These are phyloP conservation scores for Raffaelea arxii DNA, from an alignment of 2,329 filamentous ascomycete species.

Conservation along the genomic window DNA sequence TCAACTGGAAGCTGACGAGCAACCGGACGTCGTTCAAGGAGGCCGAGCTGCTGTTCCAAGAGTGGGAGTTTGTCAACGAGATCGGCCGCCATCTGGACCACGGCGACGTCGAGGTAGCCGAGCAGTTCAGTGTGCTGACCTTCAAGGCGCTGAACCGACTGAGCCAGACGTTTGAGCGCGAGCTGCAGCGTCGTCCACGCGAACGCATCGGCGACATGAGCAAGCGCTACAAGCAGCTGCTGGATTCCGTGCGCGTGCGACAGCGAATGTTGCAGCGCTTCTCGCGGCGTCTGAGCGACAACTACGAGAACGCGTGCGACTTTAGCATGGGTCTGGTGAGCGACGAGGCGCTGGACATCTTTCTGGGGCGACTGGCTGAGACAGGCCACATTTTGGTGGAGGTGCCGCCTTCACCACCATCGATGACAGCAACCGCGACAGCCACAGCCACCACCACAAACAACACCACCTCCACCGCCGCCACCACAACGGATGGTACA, in stretches of 20 bases:
- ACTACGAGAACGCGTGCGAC: slow-evolving; percentile 94
- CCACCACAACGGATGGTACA: no score
- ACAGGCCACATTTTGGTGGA: slow-evolving; percentile 80
- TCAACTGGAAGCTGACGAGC: slow-evolving; percentile 94
- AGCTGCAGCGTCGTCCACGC: slow-evolving; percentile 74
- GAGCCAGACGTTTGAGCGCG: slow-evolving; percentile 83
- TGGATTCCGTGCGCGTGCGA: slow-evolving; percentile 91
- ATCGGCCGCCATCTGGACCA: slow-evolving; percentile 86
- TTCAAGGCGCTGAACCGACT: slow-evolving; percentile 85
- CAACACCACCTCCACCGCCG: no score
- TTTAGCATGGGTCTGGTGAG: slow-evolving; percentile 71
- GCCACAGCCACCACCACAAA: no score
- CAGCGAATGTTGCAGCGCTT: slow-evolving; percentile 96
- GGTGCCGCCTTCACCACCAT: no score
- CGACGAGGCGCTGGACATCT: slow-evolving; percentile 55
- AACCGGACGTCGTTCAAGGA: slow-evolving; percentile 99
- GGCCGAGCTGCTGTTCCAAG: slow-evolving; percentile 90
- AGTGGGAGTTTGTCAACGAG: slow-evolving; percentile 96
- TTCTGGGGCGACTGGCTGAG: slow-evolving; percentile 71
- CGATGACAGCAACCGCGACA: no score
- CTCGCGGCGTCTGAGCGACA: slow-evolving; percentile 77
- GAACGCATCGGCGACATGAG: slow-evolving; percentile 85
- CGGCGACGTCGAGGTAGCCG: slow-evolving; percentile 91
- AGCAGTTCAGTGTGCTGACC: slow-evolving; percentile 91
- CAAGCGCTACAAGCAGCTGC: slow-evolving; percentile 88